Conservation (phyloP, 225 moss, liverwort and hornwort species). For the Takakia lepidozioides region DNA sequence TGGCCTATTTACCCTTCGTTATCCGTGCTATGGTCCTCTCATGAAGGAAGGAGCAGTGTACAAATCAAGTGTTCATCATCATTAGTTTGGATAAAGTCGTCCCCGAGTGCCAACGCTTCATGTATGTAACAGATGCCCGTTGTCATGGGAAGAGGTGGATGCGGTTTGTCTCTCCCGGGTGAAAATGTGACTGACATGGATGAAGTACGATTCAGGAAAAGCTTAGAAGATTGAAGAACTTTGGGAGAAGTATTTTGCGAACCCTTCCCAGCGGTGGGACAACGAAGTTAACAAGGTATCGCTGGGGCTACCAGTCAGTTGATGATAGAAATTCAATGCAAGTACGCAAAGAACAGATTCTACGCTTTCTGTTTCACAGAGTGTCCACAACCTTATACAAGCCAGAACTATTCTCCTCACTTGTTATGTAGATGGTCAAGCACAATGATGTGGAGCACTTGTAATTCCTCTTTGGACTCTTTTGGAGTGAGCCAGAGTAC, state of each 20-base stretch:
- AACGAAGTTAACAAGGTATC: slow-evolving; percentile 1
- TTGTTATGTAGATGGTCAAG: too few relatives aligned
- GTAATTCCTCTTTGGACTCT: too few relatives aligned
- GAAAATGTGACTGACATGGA: neutral
- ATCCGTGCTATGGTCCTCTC: slow-evolving; percentile 1
- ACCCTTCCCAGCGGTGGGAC: slow-evolving; percentile 1
- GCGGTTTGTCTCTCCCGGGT: neutral
- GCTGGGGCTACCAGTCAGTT: slow-evolving; percentile 1
- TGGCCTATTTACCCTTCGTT: slow-evolving; percentile 3
- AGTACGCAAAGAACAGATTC: too few relatives aligned
- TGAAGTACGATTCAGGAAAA: neutral
- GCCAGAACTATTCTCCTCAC: too few relatives aligned
- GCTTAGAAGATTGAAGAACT: neutral
- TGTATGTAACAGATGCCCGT: slow-evolving; percentile 4
- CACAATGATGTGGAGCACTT: too few relatives aligned
- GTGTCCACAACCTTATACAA: too few relatives aligned
- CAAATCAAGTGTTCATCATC: slow-evolving; percentile 2
- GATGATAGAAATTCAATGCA: too few relatives aligned
- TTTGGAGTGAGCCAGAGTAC: too few relatives aligned
- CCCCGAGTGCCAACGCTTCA: neutral
- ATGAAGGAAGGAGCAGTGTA: slow-evolving; percentile 4
- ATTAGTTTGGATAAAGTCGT: neutral
- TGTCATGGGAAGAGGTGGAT: slow-evolving; percentile 4
- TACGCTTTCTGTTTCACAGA: too few relatives aligned
- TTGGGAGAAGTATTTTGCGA: slow-evolving; percentile 1